Evolutionary conservation across 768 basidiomycete species (phyloP).

Genomic region (Floccularia luteovirens): DNA sequence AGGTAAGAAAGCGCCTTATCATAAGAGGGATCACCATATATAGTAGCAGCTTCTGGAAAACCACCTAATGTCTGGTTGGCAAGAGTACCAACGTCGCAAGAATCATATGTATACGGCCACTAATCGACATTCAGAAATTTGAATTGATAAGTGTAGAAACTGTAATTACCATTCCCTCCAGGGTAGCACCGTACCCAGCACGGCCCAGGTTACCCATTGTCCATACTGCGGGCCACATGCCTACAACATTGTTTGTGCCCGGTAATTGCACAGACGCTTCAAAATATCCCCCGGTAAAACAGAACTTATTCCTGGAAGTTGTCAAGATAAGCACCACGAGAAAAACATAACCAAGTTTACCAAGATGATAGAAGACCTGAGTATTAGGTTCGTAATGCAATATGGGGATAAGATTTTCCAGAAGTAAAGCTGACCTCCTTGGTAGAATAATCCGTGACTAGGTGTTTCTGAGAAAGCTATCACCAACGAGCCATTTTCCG

Average conservation of each 20-base stretch:
- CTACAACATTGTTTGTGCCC: slow-evolving; percentile 52
- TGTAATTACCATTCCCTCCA: slow-evolving; percentile 61
- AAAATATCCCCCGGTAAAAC: slow-evolving; percentile 74
- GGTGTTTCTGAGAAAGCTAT: slow-evolving; percentile 55
- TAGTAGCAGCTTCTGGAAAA: slow-evolving; percentile 49
- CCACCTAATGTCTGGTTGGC: slow-evolving; percentile 69
- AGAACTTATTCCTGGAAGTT: slow-evolving; percentile 73
- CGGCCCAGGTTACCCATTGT: slow-evolving; percentile 61
- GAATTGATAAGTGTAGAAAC: not conserved
- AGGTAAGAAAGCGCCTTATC: slow-evolving; percentile 51
- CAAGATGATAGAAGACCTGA: slow-evolving; percentile 34
- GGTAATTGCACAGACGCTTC: slow-evolving; percentile 56
- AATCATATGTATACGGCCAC: slow-evolving; percentile 78
- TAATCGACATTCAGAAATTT: slow-evolving; percentile 14
- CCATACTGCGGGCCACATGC: slow-evolving; percentile 77
- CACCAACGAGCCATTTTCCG: slow-evolving; percentile 59
- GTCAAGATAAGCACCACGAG: slow-evolving; percentile 20
- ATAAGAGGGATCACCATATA: slow-evolving; percentile 42
- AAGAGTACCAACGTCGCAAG: slow-evolving; percentile 77
- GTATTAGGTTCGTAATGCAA: slow-evolving; percentile 21
- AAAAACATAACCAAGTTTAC: slow-evolving; percentile 13
- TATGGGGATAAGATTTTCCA: slow-evolving; percentile 14
- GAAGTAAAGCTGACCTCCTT: too few species aligned
- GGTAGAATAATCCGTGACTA: slow-evolving; percentile 60
- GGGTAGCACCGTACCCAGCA: slow-evolving; percentile 77